These are phyloP conservation scores for Linum lewisii DNA, from an alignment of 345 rosid species.

Conservation along the genomic window DNA sequence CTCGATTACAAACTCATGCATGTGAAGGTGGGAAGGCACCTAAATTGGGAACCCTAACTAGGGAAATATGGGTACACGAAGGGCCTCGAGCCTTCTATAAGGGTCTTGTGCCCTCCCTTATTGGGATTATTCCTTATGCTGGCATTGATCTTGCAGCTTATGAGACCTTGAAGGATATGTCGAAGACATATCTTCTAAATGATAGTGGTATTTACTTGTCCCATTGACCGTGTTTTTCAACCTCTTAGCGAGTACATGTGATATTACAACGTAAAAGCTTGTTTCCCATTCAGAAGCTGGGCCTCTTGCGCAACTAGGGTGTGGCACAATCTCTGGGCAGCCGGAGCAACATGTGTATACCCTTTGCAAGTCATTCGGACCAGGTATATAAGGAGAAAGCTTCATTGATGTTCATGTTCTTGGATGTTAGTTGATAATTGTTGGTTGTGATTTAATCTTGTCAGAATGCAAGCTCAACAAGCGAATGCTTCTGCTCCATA, in stretches of 20 bases:
- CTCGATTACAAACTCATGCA: conserved; percentile 68
- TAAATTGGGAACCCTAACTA: conserved; percentile 41
- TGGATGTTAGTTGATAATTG: neutral
- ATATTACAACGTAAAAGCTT: neutral
- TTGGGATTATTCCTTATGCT: conserved; percentile 89
- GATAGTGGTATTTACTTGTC: conserved; percentile 42
- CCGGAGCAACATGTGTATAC: conserved; percentile 91
- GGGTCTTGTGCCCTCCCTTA: conserved; percentile 79
- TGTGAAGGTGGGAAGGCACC: conserved; percentile 61
- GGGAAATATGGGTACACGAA: conserved; percentile 67
- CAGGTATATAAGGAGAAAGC: conserved; percentile 30
- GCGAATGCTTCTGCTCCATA: conserved; percentile 35
- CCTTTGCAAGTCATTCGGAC: conserved; percentile 96
- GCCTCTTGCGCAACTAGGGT: conserved; percentile 76
- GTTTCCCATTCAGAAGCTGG: conserved; percentile 47
- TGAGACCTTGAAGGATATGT: conserved; percentile 76
- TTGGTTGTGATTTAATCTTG: neutral
- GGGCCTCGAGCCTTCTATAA: conserved; percentile 83
- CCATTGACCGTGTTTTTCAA: neutral
- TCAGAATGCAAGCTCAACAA: conserved; percentile 88
- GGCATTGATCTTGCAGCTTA: conserved; percentile 95
- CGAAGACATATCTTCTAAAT: conserved; percentile 56
- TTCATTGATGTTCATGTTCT: neutral
- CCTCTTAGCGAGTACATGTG: neutral
- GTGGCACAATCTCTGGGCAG: conserved; percentile 83